Conservation (phyloP, 169 alveolate species). For the Plasmodium knowlesi region DNA sequence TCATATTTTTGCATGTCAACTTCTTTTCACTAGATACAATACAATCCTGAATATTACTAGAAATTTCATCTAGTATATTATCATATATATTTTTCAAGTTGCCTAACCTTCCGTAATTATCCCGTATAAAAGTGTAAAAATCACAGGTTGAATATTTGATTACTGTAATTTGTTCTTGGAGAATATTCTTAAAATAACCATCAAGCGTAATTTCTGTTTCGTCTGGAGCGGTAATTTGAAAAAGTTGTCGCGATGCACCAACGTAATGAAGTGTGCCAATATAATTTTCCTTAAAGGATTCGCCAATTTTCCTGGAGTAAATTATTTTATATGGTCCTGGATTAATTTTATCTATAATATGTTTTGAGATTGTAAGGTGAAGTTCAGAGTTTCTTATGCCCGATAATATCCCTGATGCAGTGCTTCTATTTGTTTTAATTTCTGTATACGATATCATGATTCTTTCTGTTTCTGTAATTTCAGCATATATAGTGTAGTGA, state of each 20-base stretch:
- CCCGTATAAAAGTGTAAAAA: neutral
- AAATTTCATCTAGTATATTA: constrained; percentile 1
- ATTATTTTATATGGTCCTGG: constrained; percentile 71
- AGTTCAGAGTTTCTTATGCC: constrained; percentile 30
- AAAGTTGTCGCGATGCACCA: constrained; percentile 16
- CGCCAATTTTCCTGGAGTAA: constrained; percentile 21
- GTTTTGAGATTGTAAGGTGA: neutral
- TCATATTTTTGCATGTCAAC: constrained; percentile 21
- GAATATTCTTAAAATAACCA: constrained; percentile 56
- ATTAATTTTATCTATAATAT: neutral
- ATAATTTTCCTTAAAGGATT: constrained; percentile 12
- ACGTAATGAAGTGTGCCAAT: constrained; percentile 47
- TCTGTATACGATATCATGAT: constrained; percentile 14
- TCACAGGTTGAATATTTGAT: constrained; percentile 31
- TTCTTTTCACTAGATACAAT: constrained; percentile 15
- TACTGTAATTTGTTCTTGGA: constrained; percentile 15
- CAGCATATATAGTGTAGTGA: constrained; percentile 42
- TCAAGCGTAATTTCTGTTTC: constrained; percentile 26
- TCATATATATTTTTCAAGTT: neutral
- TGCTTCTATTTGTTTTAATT: neutral
- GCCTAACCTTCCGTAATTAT: neutral
- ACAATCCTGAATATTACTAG: constrained; percentile 5
- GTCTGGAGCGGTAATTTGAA: neutral
- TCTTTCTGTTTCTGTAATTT: constrained; percentile 40
- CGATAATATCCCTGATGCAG: neutral